Evolutionary conservation across 352 stramenopile genomes (phyloP).

Genomic region (Albugo candida): DNA sequence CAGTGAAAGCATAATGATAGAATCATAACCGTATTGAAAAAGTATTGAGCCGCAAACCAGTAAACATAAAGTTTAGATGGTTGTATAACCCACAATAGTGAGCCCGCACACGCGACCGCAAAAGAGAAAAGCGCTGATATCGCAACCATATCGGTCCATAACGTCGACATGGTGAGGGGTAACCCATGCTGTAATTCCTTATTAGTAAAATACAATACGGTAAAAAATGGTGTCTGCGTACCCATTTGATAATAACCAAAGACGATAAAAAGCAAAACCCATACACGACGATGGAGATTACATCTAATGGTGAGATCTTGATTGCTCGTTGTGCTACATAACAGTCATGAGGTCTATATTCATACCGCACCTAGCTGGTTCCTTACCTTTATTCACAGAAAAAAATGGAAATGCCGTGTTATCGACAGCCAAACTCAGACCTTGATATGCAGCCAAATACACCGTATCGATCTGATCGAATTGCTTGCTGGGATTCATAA

Average conservation of each 20-base stretch:
- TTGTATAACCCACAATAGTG: slow-evolving; percentile 65
- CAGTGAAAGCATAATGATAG: slow-evolving; percentile 78
- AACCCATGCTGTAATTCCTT: slow-evolving; percentile 28
- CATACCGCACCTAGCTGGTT: no score
- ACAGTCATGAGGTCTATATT: no score
- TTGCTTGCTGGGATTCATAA: slow-evolving; percentile 39
- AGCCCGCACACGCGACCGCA: slow-evolving; percentile 50
- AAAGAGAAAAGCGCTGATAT: slow-evolving; percentile 71
- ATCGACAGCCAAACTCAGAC: slow-evolving; percentile 28
- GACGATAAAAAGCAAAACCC: slow-evolving; percentile 61
- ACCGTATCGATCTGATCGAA: slow-evolving; percentile 36
- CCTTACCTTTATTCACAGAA: neutral
- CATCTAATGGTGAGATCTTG: slow-evolving; percentile 41
- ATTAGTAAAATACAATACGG: neutral
- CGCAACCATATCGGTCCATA: slow-evolving; percentile 75
- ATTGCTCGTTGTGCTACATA: slow-evolving; percentile 20
- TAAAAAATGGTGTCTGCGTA: slow-evolving; percentile 6
- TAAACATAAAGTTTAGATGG: slow-evolving; percentile 71
- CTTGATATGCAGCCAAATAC: slow-evolving; percentile 54
- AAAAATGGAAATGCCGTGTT: slow-evolving; percentile 19
- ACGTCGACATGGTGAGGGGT: slow-evolving; percentile 54
- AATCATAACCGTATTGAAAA: slow-evolving; percentile 78
- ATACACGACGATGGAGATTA: slow-evolving; percentile 50
- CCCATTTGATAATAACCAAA: slow-evolving; percentile 66
- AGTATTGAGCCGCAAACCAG: slow-evolving; percentile 73